Percentiles rank a stretch among this genome's conserved stretches.
Evolutionary conservation across 1,284 basidiomycete genomes (phyloP).

Genomic region (Apiotrichum veenhuisii): DNA sequence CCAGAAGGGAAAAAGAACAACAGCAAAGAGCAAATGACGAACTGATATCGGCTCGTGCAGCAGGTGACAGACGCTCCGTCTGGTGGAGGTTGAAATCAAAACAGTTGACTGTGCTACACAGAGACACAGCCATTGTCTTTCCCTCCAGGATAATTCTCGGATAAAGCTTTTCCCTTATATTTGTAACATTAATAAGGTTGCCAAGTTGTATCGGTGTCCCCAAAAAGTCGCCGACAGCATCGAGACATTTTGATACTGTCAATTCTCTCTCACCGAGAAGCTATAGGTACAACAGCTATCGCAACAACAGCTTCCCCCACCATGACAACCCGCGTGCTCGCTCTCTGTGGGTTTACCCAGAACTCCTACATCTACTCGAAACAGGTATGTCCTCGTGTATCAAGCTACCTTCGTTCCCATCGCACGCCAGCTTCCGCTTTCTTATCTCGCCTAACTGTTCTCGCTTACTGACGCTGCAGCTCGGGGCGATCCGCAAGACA

Average conservation of each 20-base stretch:
- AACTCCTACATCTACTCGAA: conserved; percentile 74
- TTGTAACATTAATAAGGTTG: too few relatives aligned
- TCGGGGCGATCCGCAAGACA: conserved; percentile 51
- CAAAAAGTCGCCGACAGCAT: too few relatives aligned
- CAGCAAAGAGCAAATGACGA: background rate
- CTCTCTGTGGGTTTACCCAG: conserved; percentile 66
- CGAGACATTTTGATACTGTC: too few relatives aligned
- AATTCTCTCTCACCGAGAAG: too few relatives aligned
- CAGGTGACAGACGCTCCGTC: background rate
- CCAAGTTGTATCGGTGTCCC: too few relatives aligned
- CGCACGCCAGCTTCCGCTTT: too few relatives aligned
- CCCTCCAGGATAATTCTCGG: background rate
- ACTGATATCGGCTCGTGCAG: too few relatives aligned
- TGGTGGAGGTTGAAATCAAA: background rate
- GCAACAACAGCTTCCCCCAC: background rate
- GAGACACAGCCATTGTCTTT: too few relatives aligned
- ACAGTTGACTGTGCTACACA: background rate
- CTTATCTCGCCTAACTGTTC: too few relatives aligned
- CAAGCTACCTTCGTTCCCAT: conserved; percentile 3
- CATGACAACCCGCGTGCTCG: conserved; percentile 31
- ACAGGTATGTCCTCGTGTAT: conserved; percentile 56
- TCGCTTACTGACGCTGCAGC: conserved; percentile 16
- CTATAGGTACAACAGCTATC: too few relatives aligned
- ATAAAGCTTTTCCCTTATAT: too few relatives aligned
- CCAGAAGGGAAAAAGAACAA: background rate